Conservation (phyloP, 768 basidiomycete species). For the Termitomyces sp. region DNA sequence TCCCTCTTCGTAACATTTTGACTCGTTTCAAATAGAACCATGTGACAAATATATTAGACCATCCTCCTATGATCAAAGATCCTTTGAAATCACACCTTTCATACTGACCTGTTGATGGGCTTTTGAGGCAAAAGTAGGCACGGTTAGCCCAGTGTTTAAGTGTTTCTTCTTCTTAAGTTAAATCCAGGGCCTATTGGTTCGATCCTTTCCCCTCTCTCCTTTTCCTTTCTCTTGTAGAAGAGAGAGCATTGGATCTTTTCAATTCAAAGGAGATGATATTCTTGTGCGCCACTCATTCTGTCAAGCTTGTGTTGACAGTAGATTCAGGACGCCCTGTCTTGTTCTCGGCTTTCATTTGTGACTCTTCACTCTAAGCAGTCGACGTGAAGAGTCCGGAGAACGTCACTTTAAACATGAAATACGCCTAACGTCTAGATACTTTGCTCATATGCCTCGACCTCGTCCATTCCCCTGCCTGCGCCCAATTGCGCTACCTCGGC, state of each 20-base stretch:
- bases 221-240: neutral
- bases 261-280: neutral
- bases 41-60: neutral
- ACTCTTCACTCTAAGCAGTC: neutral
- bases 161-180: no score
- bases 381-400: constrained; percentile 5
- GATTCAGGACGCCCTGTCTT: neutral
- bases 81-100: neutral
- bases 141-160: neutral
- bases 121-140: neutral
- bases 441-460: neutral
- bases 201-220: neutral
- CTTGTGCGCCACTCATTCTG: no score
- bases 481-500: constrained; percentile 34
- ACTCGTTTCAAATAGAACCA: constrained; percentile 35
- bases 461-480: neutral
- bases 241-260: neutral
- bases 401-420: neutral
- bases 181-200: no score
- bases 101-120: neutral
- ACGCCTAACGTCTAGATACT: neutral
- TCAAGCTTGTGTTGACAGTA: no score
- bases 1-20: constrained; percentile 41
- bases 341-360: constrained; percentile 13
- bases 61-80: neutral